Base-by-base conservation (phyloP, 331 rosid species). In the Acacia concinna region DNA sequence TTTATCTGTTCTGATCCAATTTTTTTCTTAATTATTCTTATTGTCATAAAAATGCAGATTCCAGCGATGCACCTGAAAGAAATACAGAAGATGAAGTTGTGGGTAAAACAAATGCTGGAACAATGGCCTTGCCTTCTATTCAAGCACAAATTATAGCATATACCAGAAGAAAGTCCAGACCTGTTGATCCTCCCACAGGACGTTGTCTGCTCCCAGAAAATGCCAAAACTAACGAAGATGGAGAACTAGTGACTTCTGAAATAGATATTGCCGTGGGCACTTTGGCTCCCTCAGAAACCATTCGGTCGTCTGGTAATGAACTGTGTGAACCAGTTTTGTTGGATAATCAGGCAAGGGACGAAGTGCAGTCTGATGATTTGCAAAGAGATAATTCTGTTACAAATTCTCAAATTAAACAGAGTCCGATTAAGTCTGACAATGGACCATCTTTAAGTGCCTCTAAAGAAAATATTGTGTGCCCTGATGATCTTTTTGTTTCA, bases 81-180 rank as follows among this genome's bases (percentile, higher is more conserved):
- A 71, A 71, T 77, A 31, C 80, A 68, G 74, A 40, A 46, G 83
- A 86, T 75, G 85, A 81, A 88, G 80, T 57, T 68, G 54, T 52
- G 78, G 65, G 57, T 71, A 59, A 82, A 71, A 63, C 78, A 59
- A 81, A 69, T 81, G 83, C 66, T 69, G 82, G 87, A 77, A 75
- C 81, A 72, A 79, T 64, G 77, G 78, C 38, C 47, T 20, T 18
- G 72, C 49, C 90, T 43, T 40, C 74, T 68, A 78, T 83, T 70
- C 87, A 81, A 75, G 79, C 30, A 49, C 85, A 86, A 66, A 85
- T 59, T 4, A 51, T 79, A 28, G 90, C 89, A 73, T 92, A 90
- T 88, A 71, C 82, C 73, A 85, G 93, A 79, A 90, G 71, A 84
- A 91, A 86, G 82, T 70, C 70, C 68, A 81, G 46, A 49, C 77